Evolutionary conservation across 371 early-diverging fungal genomes (phyloP), one percentile per base, ranked within the genome.

Genomic region (Apophysomyces elegans): DNA sequence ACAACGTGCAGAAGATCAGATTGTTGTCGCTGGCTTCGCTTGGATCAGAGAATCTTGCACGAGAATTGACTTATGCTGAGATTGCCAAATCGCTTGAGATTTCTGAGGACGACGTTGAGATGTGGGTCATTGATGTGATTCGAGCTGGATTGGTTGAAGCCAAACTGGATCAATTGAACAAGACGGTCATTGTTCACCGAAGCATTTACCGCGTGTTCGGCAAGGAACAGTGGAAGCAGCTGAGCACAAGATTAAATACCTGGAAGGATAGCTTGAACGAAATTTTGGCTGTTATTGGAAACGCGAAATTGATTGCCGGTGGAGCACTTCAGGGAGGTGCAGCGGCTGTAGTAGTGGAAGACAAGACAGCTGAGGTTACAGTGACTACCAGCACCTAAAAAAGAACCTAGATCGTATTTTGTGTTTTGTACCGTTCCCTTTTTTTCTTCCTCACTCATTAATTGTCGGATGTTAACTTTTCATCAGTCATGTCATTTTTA

Each of bases 131-230:
- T 77, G 95, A 95, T 76, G 89, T 88, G 12, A 95, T 96, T 63
- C 93, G 96, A 37, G 90, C 93, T 39, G 94, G 95, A 54, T 84
- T 97, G 64, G 87, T 96, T n/a, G 95, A 96, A 75, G 96, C 95
- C 69, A 94, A 94, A 79, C 89, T 97, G 80, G 91, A 96, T 81
- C 98, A 96, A 82, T 83, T 96, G 36, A 85, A 88, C 72, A 86
- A 88, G 72, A 87, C 91, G 7, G 90, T 93, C 16, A 79, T 75
- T 61, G 79, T 84, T 58, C 93, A 90, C 73, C 89, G 96, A 57
- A 88, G 95, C 56, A 92, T 93, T 36, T 91, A 93, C 75, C 90
- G 95, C 58, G 86, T 86, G n/a, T 96, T 97, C 69, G 89, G 88
- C 57, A 79, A 79, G 56, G 86, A 85, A 11, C 91, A 97, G 78